Base-by-base conservation (phyloP, 805 yeast species). In the Candida nemodendra region DNA sequence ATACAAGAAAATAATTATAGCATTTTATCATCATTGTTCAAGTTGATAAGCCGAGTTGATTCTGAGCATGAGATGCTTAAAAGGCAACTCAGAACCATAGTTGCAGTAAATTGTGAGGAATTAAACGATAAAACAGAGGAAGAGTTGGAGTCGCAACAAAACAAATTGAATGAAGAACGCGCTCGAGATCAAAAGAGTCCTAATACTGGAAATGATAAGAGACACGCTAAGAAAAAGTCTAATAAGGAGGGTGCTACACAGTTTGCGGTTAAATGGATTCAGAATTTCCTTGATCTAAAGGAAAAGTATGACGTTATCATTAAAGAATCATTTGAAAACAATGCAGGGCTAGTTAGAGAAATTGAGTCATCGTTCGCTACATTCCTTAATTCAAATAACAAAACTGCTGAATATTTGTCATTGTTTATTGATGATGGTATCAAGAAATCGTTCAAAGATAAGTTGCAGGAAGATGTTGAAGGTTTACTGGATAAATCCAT, bases 181-280 rank as follows among this genome's bases (percentile, higher is more conserved):
- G 44, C 53, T 33, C 41, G 29, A 15, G 8, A 26, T 21, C 44
- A 28, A 15, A 17, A 13, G n/a, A 15, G 12, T 24, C 22, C 14
- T 39, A n/a, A 24, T 28, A 48, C 51, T 30, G 22, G 38, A 14
- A 19, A 29, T 22, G 40, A 37, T 21, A 31, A 30, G 9, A 38
- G 34, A 49, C 50, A 32, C 47, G 47, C 36, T 34, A 45, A 38
- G 37, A 48, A 44, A 30, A 48, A 43, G 34, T 43, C 47, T 16
- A 26, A 38, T 34, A 49, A 66, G 47, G 64, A 71, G 53, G 48
- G 53, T 32, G 62, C 72, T 41, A 59, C 80, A 7, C 63, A 67
- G 34, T 74, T 72, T 48, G 93, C 95, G 0, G 68, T 76, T 3
- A 67, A 69, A 36, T 89, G 95, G 91, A 72, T 85, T 8, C 75